A percentile compares a stretch with the other conserved stretches of the same genome.
These are phyloP conservation scores for Barnettozyma sucrosica DNA, from an alignment of 805 yeast genomes.

Conservation along the genomic window DNA sequence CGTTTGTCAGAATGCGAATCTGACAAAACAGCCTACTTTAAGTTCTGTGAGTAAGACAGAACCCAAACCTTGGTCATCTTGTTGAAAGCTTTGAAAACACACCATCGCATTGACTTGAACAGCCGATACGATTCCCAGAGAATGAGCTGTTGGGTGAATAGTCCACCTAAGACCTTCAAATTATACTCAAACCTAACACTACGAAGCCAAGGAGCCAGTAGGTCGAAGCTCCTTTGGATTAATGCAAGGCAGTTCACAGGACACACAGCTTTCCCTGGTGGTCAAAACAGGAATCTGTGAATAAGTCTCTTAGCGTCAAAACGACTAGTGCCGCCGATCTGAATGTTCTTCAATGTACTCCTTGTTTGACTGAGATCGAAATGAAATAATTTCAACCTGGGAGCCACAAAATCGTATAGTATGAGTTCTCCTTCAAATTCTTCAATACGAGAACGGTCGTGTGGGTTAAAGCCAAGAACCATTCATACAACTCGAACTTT, in stretches of 20 bases:
- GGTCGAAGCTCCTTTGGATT: background rate
- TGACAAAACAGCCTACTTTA: too few species aligned
- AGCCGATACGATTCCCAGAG: background rate
- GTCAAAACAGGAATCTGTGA: too few species aligned
- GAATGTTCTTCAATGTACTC: background rate
- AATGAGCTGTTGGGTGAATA: background rate
- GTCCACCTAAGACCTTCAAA: background rate
- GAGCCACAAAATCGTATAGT: background rate
- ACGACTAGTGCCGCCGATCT: background rate
- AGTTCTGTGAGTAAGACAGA: too few species aligned
- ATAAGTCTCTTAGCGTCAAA: background rate
- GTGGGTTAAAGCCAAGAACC: background rate
- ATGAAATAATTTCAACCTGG: background rate
- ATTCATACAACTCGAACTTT: too few species aligned
- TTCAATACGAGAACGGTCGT: background rate
- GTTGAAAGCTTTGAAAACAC: background rate
- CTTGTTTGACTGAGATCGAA: background rate
- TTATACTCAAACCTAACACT: background rate
- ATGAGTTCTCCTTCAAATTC: background rate
- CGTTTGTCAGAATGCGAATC: background rate
- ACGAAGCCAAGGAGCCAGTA: background rate
- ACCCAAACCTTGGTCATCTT: background rate
- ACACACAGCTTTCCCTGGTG: too few species aligned
- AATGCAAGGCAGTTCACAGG: background rate
- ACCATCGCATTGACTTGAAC: background rate